These are phyloP conservation scores for Annulohypoxylon maeteangense DNA, from an alignment of 495 filamentous ascomycete species.

Conservation along the genomic window DNA sequence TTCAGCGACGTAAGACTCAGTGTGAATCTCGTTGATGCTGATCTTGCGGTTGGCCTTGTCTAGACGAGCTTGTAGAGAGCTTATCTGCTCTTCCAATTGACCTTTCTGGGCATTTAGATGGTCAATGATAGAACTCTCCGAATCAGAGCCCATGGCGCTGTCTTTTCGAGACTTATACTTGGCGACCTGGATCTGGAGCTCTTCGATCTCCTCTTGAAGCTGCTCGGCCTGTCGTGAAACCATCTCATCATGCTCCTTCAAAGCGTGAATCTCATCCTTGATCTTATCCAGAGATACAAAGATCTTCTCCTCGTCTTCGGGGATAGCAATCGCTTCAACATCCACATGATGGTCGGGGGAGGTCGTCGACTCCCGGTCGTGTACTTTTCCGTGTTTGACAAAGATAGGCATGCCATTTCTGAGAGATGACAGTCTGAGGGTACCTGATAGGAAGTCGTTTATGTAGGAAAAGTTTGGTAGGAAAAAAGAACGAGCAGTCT, in stretches of 20 bases:
- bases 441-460: constrained; percentile 58
- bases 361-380: constrained; percentile 45
- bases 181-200: constrained; percentile 56
- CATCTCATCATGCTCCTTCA: constrained; percentile 62
- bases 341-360: constrained; percentile 50
- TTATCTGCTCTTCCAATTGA: constrained; percentile 56
- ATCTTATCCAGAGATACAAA: constrained; percentile 66
- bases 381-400: constrained; percentile 53
- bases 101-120: constrained; percentile 49
- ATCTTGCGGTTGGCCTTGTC: constrained; percentile 60
- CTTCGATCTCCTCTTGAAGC: constrained; percentile 57
- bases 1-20: constrained; percentile 56
- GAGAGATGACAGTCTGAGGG: constrained; percentile 55
- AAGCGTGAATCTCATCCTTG: constrained; percentile 60
- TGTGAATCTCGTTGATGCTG: constrained; percentile 59
- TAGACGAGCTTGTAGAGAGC: constrained; percentile 53
- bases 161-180: constrained; percentile 54
- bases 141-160: constrained; percentile 60
- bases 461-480: constrained; percentile 57
- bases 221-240: constrained; percentile 60
- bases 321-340: constrained; percentile 52
- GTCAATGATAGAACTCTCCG: constrained; percentile 53
- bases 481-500: constrained; percentile 59
- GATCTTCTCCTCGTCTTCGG: constrained; percentile 60
- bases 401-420: constrained; percentile 60